Percentiles rank a stretch among this genome's conserved stretches.
These are phyloP conservation scores for Cryptococcus sp. DNA, from an alignment of 1,284 basidiomycete species.

Conservation along the genomic window DNA sequence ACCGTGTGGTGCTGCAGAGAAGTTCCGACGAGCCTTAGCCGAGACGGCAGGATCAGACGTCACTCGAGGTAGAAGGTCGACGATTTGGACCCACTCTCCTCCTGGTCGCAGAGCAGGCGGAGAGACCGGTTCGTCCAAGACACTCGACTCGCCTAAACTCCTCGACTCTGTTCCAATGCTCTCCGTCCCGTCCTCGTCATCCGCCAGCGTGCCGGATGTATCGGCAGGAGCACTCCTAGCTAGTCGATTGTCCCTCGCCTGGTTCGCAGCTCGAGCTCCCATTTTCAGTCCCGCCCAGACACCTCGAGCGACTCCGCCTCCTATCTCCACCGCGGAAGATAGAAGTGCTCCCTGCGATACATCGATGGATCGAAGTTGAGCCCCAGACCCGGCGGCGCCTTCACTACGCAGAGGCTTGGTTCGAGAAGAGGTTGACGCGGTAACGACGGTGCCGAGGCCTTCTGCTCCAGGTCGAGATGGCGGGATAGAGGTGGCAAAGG, in stretches of 20 bases:
- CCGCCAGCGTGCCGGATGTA: slow-evolving; percentile 11
- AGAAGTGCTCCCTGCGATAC: slow-evolving; percentile 24
- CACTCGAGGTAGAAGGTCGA: slow-evolving; percentile 27
- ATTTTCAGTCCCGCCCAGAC: slow-evolving; percentile 44
- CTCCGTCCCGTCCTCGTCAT: slow-evolving; percentile 10
- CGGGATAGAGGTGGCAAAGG: slow-evolving; percentile 23
- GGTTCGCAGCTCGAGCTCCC: slow-evolving; percentile 33
- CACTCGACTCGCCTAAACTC: slow-evolving; percentile 17
- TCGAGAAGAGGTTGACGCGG: slow-evolving; percentile 8
- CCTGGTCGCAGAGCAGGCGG: background rate
- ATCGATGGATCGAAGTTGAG: background rate
- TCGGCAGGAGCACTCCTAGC: slow-evolving; percentile 35
- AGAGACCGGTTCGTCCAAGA: slow-evolving; percentile 8
- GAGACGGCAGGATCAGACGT: background rate
- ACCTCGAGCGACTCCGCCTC: slow-evolving; percentile 39
- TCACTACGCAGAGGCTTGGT: too few species aligned
- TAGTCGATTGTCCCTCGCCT: slow-evolving; percentile 22
- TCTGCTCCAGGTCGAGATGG: slow-evolving; percentile 24
- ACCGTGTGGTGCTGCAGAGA: too few species aligned
- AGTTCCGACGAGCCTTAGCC: background rate
- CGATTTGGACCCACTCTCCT: slow-evolving; percentile 38
- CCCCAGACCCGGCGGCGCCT: too few species aligned
- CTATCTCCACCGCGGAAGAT: slow-evolving; percentile 37
- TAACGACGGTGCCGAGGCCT: slow-evolving; percentile 32
- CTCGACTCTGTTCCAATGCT: slow-evolving; percentile 1